Percentiles rank a stretch among this genome's conserved stretches.
Conservation (phyloP, 2,329 filamentous ascomycete genomes). For the Tothia fuscella region DNA sequence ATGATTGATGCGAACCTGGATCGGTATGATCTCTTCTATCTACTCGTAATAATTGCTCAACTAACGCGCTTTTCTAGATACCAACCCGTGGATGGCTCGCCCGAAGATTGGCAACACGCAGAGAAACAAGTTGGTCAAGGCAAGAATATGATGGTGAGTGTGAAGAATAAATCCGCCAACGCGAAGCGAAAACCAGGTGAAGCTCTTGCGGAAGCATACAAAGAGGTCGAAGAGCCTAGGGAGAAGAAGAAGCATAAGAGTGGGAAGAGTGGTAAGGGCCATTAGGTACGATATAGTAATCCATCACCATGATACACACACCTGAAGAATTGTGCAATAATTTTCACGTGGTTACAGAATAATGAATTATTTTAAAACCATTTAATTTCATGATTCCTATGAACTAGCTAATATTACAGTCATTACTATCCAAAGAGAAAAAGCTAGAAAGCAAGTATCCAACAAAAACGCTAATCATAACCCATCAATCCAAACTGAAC, state of each 20-base stretch:
- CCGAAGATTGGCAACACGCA: conserved; percentile 44
- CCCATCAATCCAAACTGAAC: no score
- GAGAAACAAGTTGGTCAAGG: conserved; percentile 62
- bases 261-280: conserved; percentile 16
- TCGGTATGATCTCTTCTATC: conserved; percentile 46
- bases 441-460: no score
- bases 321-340: no score
- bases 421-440: no score
- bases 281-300: no score
- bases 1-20: conserved; percentile 88
- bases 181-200: conserved; percentile 61
- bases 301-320: no score
- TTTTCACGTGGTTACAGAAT: no score
- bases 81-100: conserved; percentile 33
- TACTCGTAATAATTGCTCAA: conserved; percentile 1
- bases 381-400: no score
- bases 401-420: no score
- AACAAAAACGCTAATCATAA: no score
- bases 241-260: conserved; percentile 22
- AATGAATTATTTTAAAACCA: no score
- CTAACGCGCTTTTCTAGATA: conserved; percentile 21
- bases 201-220: conserved; percentile 36
- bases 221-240: conserved; percentile 22
- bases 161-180: conserved; percentile 49
- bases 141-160: conserved; percentile 57